Base-by-base conservation (phyloP, 169 alveolate species). In the Plasmodium gonderi region DNA sequence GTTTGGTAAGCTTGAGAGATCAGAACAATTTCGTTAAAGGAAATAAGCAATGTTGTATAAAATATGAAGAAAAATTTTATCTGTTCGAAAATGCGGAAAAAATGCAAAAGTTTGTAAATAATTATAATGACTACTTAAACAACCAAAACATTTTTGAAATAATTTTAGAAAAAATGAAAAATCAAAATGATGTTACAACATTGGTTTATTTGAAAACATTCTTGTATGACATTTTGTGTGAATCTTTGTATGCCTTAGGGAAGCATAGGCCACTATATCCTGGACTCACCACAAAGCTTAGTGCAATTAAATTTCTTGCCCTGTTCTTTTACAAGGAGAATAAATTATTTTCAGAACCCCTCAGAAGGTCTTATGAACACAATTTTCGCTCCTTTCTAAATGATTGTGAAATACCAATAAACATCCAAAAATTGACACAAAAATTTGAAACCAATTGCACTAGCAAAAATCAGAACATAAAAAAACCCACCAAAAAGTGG, bases 271-370 rank as follows among this genome's bases (percentile, higher is more conserved):
- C 92, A 6, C 78, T 85, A 3, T 85, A 85, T 20, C 92, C 92
- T 11, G 92, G 92, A 0, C 79, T 85, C 20, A 85, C 47, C 17
- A 60, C 44, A 38, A 74, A 85, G 79, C 54, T 75, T 23, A 85
- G 92, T 75, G 92, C 92, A 76, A 85, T 85, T 20, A 74, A 85
- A 75, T 85, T 85, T 42, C 79, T 85, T 26, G 92, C 92, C 33
- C 68, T 85, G n/a, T 85, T 75, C 20, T 85, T 85, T 78, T 85
- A 74, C 67, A 85, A 85, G 67, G 92, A 85, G 47, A 85, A 85
- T 65, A 85, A 75, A 75, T 49, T 51, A 42, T 85, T 85, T 75
- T 85, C 92, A 36, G 69, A 20, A n/a, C 79, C 79, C 47, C 72
- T 85, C n/a, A 29, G 87, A 65, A 85, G 68, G 47, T 38, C 36